Percentiles rank a stretch among this genome's conserved stretches.
Conservation (phyloP, 148 eudicot species). For the Rhododendron ferrugineum region DNA sequence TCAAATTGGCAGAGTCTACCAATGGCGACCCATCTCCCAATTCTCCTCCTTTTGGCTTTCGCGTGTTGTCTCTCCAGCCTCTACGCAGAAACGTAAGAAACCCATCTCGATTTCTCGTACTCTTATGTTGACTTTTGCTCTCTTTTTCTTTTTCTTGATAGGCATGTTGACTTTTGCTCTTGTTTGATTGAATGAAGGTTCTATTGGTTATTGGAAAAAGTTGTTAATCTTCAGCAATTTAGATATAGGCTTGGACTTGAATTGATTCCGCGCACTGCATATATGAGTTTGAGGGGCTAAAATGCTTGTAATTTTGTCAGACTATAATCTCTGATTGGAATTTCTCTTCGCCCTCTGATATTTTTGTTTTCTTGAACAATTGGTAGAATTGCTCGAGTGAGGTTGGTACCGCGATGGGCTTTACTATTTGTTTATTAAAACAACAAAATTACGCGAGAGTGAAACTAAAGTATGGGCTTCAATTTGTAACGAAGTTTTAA, state of each 20-base stretch:
- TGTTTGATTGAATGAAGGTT: neutral
- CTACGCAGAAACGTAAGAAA: conserved; percentile 41
- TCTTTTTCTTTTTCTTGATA: too few species aligned
- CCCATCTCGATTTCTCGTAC: conserved; percentile 3
- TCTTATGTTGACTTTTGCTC: neutral
- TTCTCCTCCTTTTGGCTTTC: conserved; percentile 24
- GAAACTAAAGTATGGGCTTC: neutral
- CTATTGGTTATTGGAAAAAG: neutral
- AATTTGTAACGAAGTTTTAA: neutral
- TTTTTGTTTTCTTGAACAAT: neutral
- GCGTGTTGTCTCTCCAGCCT: conserved; percentile 16
- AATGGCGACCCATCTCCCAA: conserved; percentile 34
- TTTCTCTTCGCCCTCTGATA: neutral
- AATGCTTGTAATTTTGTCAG: neutral
- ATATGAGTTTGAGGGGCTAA: neutral
- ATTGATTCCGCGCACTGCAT: neutral
- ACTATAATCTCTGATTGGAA: neutral
- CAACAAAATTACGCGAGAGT: too few species aligned
- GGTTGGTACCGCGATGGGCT: neutral
- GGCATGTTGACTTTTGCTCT: neutral
- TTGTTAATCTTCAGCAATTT: neutral
- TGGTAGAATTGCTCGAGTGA: neutral
- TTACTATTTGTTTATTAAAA: too few species aligned
- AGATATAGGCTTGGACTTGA: neutral
- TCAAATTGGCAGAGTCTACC: neutral